Base-by-base conservation (phyloP, 768 basidiomycete genomes). In the Grammothele lineata region DNA sequence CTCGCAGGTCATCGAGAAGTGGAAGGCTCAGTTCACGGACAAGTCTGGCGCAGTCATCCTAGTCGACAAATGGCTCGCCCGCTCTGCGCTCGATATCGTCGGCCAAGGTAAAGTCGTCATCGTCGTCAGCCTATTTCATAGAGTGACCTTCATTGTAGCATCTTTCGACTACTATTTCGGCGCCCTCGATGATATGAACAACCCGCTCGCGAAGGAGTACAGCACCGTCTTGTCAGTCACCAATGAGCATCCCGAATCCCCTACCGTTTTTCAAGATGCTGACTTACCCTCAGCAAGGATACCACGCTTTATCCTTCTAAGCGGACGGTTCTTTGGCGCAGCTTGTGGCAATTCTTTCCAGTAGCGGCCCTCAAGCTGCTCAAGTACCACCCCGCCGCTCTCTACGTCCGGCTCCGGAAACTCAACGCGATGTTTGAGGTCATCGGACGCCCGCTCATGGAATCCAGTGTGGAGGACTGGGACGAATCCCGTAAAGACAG, bases 141-240 rank as follows among this genome's bases (percentile, higher is more conserved):
- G 12, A n/a, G 19, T 35, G 23, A 5, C 7, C 7, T 19, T 8
- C 37, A 38, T 21, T 10, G n/a, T 15, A 57, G 56, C 60, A 4
- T 56, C 58, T 8, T 59, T 61, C 22, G 57, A 56, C 23, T 44
- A 47, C 19, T 43, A 59, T 18, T 53, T 54, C 12, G 51, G 47
- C 5, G 36, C 51, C 1, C 40, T 59, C 19, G 54, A 55, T 21
- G 38, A 47, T 10, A 32, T 32, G 12, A 34, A 44, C 14, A 54
- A 32, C 11, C 23, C 24, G 9, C 34, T 57, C 21, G 15, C 47
- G 3, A 44, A 56, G 35, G 54, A 40, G 23, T 59, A 54, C 23
- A 42, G 38, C 17, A 50, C 43, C 30, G 33, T 55, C 25, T 54
- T 56, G 57, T 55, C 19, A 25, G 57, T 36, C 9, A 21, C 18